Evolutionary conservation across 2,329 filamentous ascomycete species (phyloP).

Genomic region (Epichloe glyceriae): DNA sequence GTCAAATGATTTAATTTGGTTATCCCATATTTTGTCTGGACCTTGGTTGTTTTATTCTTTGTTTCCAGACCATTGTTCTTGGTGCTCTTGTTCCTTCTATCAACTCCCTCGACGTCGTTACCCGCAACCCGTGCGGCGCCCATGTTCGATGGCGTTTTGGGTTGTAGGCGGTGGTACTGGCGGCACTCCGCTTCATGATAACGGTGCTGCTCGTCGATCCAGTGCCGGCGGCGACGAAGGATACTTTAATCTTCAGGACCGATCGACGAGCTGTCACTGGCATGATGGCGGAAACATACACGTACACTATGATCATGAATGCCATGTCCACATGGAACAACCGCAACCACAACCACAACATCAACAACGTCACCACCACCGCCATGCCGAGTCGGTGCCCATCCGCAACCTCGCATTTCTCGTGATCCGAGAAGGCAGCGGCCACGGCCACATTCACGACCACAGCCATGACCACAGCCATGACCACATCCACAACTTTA

Average conservation of each 20-base stretch:
- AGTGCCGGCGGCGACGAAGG: neutral
- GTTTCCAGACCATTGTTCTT: neutral
- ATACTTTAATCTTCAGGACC: neutral
- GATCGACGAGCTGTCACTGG: neutral
- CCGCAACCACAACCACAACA: neutral
- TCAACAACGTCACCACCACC: neutral
- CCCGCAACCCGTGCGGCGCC: neutral
- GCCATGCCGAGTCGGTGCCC: constrained; percentile 14
- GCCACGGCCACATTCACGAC: constrained; percentile 3
- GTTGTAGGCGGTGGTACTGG: constrained; percentile 18
- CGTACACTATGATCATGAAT: neutral
- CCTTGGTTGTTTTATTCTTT: neutral
- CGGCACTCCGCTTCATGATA: constrained; percentile 15
- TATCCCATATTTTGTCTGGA: neutral
- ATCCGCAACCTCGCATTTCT: constrained; percentile 23
- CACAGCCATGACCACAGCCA: constrained; percentile 6
- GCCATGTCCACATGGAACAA: neutral
- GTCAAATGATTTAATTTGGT: neutral
- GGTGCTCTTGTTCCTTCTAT: too few relatives aligned
- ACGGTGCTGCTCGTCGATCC: constrained; percentile 4
- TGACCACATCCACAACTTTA: neutral
- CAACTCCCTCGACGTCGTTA: neutral
- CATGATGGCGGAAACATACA: neutral
- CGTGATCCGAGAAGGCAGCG: constrained; percentile 24
- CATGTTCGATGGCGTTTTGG: constrained; percentile 29